Base-by-base conservation (phyloP, 139 green algal species). In the Gonium pectorale region DNA sequence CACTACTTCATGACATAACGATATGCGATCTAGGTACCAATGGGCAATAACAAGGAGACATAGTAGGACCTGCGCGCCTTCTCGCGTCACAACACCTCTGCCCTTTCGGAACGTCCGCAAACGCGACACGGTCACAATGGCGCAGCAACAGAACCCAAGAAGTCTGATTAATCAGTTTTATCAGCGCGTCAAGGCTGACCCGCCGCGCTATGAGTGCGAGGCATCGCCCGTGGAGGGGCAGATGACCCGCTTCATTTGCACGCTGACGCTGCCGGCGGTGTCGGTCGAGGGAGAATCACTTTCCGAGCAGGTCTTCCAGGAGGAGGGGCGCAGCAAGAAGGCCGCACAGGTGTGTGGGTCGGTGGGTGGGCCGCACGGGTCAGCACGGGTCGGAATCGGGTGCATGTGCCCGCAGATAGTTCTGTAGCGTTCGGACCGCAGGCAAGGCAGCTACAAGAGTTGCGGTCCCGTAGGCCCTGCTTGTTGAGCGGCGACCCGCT, bases 321-420 rank as follows among this genome's bases (percentile, higher is more conserved):
- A 64, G n/a, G 77, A 83, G 29, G 77, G 77, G 19, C 43, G 43
- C 5, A 41, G 27, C 62, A 83, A 83, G 77, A 83, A 83, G 43
- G 60, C 62, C 0, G 77, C 77, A 13, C 43, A 54, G 77, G 77
- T 83, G 75, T 6, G 64, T 0, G n/a, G 26, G 1, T 1, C 2
- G 56, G 19, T 24, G 24, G 2, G 26, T 24, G 56, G 11, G 2
- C 31, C 24, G 31, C 31, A n/a, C n/a, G n/a, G n/a, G n/a, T n/a
- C n/a, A n/a, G n/a, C n/a, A n/a, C n/a, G n/a, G n/a, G n/a, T n/a
- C n/a, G n/a, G n/a, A n/a, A n/a, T n/a, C n/a, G n/a, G n/a, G n/a
- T n/a, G n/a, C n/a, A n/a, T n/a, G n/a, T n/a, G n/a, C n/a, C n/a
- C n/a, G n/a, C n/a, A n/a, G n/a, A n/a, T n/a, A n/a, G n/a, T n/a